phyloP scores from a whole-genome alignment of 1,139 yeast species.

The Candida buenavistaensis region DNA sequence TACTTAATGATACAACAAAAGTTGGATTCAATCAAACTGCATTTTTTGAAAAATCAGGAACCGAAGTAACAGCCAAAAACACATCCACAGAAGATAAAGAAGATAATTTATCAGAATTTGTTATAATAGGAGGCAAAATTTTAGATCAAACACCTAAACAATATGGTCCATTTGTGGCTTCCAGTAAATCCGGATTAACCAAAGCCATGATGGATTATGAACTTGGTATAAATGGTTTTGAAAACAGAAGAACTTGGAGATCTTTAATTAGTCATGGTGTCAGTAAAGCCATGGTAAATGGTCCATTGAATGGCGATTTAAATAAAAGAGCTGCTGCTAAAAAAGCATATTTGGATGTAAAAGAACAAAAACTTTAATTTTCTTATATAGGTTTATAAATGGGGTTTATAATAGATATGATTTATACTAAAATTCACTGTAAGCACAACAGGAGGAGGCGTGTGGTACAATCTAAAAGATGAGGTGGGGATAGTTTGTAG shows the following conservation, averaged over 20 bases:
- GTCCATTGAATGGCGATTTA: conserved; percentile 36
- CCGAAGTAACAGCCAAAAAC: conserved; percentile 50
- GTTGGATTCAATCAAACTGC: conserved; percentile 53
- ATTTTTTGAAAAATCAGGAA: conserved; percentile 70
- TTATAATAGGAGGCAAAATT: conserved; percentile 74
- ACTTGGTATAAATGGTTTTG: conserved; percentile 70
- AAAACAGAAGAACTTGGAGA: conserved; percentile 65
- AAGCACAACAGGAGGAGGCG: too few relatives aligned
- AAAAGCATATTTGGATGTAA: conserved; percentile 23
- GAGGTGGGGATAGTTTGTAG: too few relatives aligned
- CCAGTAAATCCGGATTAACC: conserved; percentile 58
- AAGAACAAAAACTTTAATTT: not conserved
- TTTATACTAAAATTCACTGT: too few relatives aligned
- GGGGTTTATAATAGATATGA: too few relatives aligned
- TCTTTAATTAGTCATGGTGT: conserved; percentile 67
- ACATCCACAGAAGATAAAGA: conserved; percentile 29
- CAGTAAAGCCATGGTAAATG: conserved; percentile 43
- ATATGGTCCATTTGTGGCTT: conserved; percentile 88
- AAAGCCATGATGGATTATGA: conserved; percentile 75
- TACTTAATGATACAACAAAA: conserved; percentile 40
- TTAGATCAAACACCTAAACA: conserved; percentile 79
- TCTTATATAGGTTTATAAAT: not conserved
- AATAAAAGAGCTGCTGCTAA: conserved; percentile 32
- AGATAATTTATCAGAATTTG: conserved; percentile 50
- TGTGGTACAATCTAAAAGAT: too few relatives aligned